Evolutionary conservation across 2,329 filamentous ascomycete species (phyloP).

Genomic region (Xylariaceae sp.): DNA sequence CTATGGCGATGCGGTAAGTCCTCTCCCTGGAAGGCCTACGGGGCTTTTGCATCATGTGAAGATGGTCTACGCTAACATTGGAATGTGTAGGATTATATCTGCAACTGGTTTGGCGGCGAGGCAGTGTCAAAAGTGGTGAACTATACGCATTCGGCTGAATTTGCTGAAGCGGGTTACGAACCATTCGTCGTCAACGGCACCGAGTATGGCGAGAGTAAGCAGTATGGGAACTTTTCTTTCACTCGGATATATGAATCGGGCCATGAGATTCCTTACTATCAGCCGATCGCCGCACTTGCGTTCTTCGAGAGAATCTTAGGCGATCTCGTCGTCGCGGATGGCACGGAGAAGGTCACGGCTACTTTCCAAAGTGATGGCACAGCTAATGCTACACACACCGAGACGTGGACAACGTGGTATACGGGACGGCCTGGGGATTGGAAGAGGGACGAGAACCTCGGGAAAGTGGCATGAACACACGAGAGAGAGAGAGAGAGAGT

Average conservation of each 20-base stretch:
- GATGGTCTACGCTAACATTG: too few relatives aligned
- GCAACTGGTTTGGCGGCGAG: conserved; percentile 72
- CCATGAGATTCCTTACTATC: conserved; percentile 58
- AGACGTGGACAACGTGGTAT: conserved; percentile 56
- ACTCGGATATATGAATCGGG: conserved; percentile 63
- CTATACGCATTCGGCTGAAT: conserved; percentile 48
- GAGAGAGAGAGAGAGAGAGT: too few relatives aligned
- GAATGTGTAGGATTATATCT: conserved; percentile 57
- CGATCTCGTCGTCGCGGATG: conserved; percentile 52
- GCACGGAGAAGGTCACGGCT: conserved; percentile 41
- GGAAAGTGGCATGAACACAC: too few relatives aligned
- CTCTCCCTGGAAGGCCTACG: too few relatives aligned
- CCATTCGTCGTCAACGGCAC: conserved; percentile 64
- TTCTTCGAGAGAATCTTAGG: conserved; percentile 59
- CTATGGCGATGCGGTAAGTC: conserved; percentile 51
- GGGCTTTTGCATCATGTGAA: too few relatives aligned
- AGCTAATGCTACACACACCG: conserved; percentile 51
- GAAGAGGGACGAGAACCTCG: too few relatives aligned
- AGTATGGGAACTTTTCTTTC: conserved; percentile 69
- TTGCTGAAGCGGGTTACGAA: conserved; percentile 65
- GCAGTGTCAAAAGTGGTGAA: conserved; percentile 63
- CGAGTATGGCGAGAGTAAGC: conserved; percentile 67
- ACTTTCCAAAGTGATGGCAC: conserved; percentile 55
- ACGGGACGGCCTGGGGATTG: conserved; percentile 20
- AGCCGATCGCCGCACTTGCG: conserved; percentile 55